Base-by-base conservation (phyloP, 1,139 yeast species). In the Kodamaea sp. region DNA sequence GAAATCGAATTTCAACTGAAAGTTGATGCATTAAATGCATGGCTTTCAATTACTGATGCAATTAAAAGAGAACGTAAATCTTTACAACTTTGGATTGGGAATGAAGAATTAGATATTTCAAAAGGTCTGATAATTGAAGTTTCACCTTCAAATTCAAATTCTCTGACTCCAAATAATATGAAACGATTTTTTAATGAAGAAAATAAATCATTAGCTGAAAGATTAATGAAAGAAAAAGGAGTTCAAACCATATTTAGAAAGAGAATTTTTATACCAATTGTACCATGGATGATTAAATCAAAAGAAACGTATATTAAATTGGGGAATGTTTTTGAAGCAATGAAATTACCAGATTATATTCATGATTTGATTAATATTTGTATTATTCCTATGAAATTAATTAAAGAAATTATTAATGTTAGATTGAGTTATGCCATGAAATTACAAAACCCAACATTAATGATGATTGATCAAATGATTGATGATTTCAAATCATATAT, bases 391-490 rank as follows among this genome's bases (percentile, higher is more conserved):
- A 73, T 89, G 56, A 80, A 79, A 47, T 68, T 92, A 38, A 82
- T 90, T 48, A 85, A 84, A 54, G 97, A 88, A 54, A 78, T 88
- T 37, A 84, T 90, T 36, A 77, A 75, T 34, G 77, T 87, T 32
- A 73, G 97, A 47, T 70, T 92, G 38, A 70, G 75, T 2, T 89
- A 88, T 56, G 96, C 97, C 4, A 74, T 77, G 58, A 84, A 84
- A 52, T 65, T 90, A 41, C 80, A 78, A 40, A 86, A 86, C 51
- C 96, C 96, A 1, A 89, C 97, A 0, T 79, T 89, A 78, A 85
- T 89, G 90, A 87, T 90, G 83, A 87, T 92, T 48, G 97, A 92
- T 60, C 97, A 90, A 62, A 85, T 88, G 78, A 78, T 92, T 48
- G 92, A 81, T 35, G 96, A 89, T 58, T 84, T 90, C 55, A 82